These are phyloP conservation scores for Starmerella apicola DNA, from an alignment of 805 yeast genomes.

Conservation along the genomic window DNA sequence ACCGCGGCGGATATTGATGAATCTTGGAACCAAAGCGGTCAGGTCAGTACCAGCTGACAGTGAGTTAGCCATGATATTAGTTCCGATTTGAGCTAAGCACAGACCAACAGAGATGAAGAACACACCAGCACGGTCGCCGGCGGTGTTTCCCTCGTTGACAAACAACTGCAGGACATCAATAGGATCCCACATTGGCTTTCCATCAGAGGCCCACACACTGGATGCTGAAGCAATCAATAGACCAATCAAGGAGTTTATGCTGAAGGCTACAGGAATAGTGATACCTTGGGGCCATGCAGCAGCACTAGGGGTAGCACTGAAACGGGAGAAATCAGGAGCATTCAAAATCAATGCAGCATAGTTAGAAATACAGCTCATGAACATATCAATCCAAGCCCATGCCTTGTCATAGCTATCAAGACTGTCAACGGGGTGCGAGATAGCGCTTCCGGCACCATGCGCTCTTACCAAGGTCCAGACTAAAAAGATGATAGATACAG, in stretches of 20 bases:
- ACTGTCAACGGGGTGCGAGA: slow-evolving; percentile 38
- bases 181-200: slow-evolving; percentile 72
- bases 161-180: slow-evolving; percentile 59
- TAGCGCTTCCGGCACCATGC: slow-evolving; percentile 63
- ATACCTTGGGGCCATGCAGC: slow-evolving; percentile 39
- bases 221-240: slow-evolving; percentile 75
- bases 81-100: slow-evolving; percentile 39
- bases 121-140: slow-evolving; percentile 63
- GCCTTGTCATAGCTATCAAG: slow-evolving; percentile 50
- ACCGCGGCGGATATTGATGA: slow-evolving; percentile 59
- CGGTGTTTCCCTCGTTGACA: slow-evolving; percentile 28
- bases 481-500: slow-evolving; percentile 72
- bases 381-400: slow-evolving; percentile 72
- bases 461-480: slow-evolving; percentile 78
- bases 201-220: slow-evolving; percentile 39
- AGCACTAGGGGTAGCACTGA: slow-evolving; percentile 41
- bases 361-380: slow-evolving; percentile 73
- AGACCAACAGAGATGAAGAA: slow-evolving; percentile 61
- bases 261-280: slow-evolving; percentile 65
- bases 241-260: slow-evolving; percentile 73
- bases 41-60: slow-evolving; percentile 39
- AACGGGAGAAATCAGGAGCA: slow-evolving; percentile 82
- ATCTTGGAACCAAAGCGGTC: slow-evolving; percentile 37
- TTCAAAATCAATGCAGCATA: slow-evolving; percentile 81
- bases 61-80: slow-evolving; percentile 38